Evolutionary conservation across 768 basidiomycete species (phyloP), one percentile per base, ranked within the genome.

Genomic region (Sutorius australiensis): DNA sequence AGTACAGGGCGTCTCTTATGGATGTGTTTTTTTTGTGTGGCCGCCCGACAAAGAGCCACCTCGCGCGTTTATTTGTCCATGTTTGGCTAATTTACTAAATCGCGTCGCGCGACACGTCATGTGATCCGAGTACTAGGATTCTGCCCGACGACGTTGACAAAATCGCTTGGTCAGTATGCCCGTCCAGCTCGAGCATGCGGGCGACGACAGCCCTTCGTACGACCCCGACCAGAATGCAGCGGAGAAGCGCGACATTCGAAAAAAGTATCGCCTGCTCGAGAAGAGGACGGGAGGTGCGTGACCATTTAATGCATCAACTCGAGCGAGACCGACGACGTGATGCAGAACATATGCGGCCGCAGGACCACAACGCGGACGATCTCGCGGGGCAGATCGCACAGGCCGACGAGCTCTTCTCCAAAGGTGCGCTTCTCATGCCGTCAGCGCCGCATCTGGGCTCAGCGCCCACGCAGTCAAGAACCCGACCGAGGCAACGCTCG

Each of bases 401-500:
- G 48, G 85, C 85, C 1, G 79, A 91, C 67, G 60, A 72, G 30
- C 71, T 88, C 3, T 90, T 89, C 65, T 66, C 74, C 60, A 83
- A 84, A 77, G 84, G 86, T 82, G 46, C 46, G 65, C 56, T 31
- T 3, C 3, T 19, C 19, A 31, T 41, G 46, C 48, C 27, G 50
- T 59, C 48, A 51, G 21, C 52, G 31, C 50, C 17, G 27, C 44
- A 19, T 46, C 47, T 44, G 24, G 24, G 24, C 24, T 39, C 37
- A 48, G 19, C 37, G 39, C 55, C 38, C 28, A 3, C 19, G 36
- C 55, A 87, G 89, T 93, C 51, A 83, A 83, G 66, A 86, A 84
- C 17, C 87, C 93, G 0, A 85, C 88, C 47, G 92, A 97, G 63
- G 95, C 95, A 4, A 86, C 90, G 0, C 79, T 98, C 11, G 97